phyloP scores from a whole-genome alignment of 768 basidiomycete genomes.

The Podaxis mareebaensis region DNA sequence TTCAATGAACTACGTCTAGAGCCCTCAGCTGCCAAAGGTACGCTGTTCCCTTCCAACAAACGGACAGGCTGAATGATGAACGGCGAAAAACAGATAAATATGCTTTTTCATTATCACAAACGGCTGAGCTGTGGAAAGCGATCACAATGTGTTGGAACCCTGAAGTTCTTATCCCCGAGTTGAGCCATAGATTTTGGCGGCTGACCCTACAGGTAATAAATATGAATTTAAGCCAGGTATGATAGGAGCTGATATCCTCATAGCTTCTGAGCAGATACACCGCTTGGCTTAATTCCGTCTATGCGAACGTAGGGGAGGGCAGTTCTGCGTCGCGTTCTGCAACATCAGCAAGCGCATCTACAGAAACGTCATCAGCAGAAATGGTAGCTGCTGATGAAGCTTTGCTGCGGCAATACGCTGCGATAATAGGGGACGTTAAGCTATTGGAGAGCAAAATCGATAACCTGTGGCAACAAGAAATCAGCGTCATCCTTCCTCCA shows the following conservation, averaged over 20 bases:
- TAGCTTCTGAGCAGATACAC: conserved; percentile 82
- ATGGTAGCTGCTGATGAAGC: conserved; percentile 61
- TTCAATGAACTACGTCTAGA: conserved; percentile 48
- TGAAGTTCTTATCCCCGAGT: conserved; percentile 80
- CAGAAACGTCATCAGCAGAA: conserved; percentile 56
- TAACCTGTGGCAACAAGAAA: conserved; percentile 69
- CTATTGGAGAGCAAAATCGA: conserved; percentile 51
- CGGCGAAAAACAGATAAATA: conserved; percentile 20
- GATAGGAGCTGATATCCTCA: not conserved
- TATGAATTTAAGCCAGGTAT: conserved; percentile 18
- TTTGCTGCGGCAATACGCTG: conserved; percentile 62
- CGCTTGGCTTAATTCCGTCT: conserved; percentile 68
- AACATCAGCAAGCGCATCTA: conserved; percentile 45
- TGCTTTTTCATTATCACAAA: conserved; percentile 43
- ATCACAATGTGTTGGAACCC: conserved; percentile 84
- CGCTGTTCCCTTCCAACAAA: conserved; percentile 7
- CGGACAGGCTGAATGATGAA: conserved; percentile 5
- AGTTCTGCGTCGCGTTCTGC: conserved; percentile 42
- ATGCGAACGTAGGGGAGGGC: conserved; percentile 41
- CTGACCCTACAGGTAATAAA: conserved; percentile 78
- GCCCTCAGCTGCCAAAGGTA: conserved; percentile 43
- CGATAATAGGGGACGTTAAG: conserved; percentile 69
- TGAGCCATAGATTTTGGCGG: conserved; percentile 87
- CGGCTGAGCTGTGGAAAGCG: conserved; percentile 68
- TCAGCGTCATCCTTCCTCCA: conserved; percentile 62